Percentiles rank a stretch among this genome's conserved stretches.
Conservation (phyloP, 2,329 filamentous ascomycete species). For the Aspergillus neoniger region DNA sequence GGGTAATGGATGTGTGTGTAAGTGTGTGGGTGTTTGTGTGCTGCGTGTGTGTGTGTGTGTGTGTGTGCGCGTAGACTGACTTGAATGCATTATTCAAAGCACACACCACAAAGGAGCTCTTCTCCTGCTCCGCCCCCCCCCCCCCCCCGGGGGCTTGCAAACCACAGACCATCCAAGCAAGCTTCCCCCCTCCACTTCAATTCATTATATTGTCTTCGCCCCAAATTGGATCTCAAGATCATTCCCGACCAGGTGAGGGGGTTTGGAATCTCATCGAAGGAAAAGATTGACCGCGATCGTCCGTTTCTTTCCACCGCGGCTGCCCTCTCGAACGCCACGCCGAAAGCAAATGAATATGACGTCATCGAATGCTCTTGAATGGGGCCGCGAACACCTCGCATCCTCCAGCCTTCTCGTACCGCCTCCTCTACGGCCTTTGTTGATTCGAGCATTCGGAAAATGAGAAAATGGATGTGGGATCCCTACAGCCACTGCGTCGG, state of each 20-base stretch:
- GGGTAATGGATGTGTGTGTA: background rate
- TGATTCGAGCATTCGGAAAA: background rate
- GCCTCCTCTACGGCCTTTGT: background rate
- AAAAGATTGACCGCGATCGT: background rate
- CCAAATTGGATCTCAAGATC: background rate
- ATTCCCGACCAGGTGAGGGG: background rate
- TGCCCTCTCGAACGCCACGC: background rate
- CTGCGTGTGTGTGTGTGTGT: background rate
- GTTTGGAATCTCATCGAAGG: background rate
- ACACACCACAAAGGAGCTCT: background rate
- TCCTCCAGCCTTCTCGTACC: background rate
- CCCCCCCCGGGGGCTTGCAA: no score
- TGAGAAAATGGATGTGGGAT: background rate
- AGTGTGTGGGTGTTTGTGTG: background rate
- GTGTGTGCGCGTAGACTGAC: background rate
- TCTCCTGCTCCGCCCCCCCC: no score
- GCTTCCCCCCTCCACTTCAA: no score
- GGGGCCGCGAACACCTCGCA: background rate
- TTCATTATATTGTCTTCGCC: background rate
- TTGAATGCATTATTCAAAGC: background rate
- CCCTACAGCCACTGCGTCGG: background rate
- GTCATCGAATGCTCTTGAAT: constrained; percentile 1
- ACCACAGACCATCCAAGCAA: no score
- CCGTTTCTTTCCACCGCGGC: background rate
- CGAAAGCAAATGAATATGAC: background rate